Evolutionary conservation across 306 rosid species (phyloP).

Genomic region (Lupinus albus): DNA sequence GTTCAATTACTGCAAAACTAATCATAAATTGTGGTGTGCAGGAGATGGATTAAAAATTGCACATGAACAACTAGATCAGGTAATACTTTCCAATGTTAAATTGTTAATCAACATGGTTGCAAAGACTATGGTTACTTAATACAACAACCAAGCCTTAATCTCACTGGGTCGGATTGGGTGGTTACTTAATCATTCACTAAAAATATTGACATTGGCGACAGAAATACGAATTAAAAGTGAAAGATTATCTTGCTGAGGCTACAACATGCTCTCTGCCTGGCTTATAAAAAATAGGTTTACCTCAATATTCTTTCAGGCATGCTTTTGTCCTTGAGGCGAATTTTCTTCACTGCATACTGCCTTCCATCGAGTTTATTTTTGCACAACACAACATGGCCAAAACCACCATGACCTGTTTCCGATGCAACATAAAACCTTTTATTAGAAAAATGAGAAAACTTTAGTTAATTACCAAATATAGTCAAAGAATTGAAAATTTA

Average conservation of each 20-base stretch:
- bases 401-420: constrained; percentile 92
- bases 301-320: constrained; percentile 87
- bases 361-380: constrained; percentile 95
- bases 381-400: constrained; percentile 92
- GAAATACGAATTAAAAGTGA: constrained; percentile 8
- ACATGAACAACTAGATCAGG: constrained; percentile 11
- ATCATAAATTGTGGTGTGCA: constrained; percentile 35
- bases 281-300: constrained; percentile 47
- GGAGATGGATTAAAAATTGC: constrained; percentile 34
- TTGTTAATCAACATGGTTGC: constrained; percentile 26
- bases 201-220: constrained; percentile 18
- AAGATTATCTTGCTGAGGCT: not conserved
- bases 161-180: too few species aligned
- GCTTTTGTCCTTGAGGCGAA: constrained; percentile 85
- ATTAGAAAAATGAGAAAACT: constrained; percentile 35
- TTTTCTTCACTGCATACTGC: constrained; percentile 95
- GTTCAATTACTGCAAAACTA: constrained; percentile 22
- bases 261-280: constrained; percentile 27
- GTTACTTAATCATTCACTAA: constrained; percentile 20
- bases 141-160: too few species aligned
- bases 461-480: constrained; percentile 19
- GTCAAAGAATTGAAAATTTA: constrained; percentile 9
- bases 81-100: constrained; percentile 24
- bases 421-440: constrained; percentile 32
- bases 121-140: constrained; percentile 20